phyloP scores from a whole-genome alignment of 345 rosid species.

The Linum usitatissimum region DNA sequence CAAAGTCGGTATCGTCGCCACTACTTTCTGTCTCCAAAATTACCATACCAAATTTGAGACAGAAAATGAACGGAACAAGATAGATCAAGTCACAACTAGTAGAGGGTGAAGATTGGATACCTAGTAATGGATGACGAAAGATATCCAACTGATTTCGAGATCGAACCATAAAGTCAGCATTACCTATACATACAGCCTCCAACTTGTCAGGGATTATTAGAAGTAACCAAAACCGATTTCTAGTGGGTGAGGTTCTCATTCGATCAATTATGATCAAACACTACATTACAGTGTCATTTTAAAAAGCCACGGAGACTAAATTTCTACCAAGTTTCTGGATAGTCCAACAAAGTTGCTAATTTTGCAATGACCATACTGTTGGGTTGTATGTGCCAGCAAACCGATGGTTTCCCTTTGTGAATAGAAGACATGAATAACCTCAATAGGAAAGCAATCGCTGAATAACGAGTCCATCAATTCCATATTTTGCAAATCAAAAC shows the following conservation, averaged over 20 bases:
- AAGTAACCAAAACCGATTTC: background rate
- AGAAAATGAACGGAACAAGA: no score
- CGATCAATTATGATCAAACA: background rate
- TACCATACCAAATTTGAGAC: background rate
- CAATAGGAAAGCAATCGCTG: background rate
- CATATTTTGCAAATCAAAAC: background rate
- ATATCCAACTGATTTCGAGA: background rate
- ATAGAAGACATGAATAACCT: background rate
- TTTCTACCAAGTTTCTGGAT: background rate
- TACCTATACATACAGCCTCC: background rate
- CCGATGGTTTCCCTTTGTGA: background rate
- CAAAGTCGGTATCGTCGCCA: conserved; percentile 27
- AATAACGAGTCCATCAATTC: background rate
- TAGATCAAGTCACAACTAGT: no score
- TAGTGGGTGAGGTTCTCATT: background rate
- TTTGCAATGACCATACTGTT: background rate
- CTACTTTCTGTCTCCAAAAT: background rate
- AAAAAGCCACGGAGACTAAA: background rate
- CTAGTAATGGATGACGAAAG: no score
- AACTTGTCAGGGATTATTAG: background rate
- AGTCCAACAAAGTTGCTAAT: background rate
- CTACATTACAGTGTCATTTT: background rate
- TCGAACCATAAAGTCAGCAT: background rate
- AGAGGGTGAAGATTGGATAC: no score
- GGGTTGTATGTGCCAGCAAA: background rate